These are phyloP conservation scores for Aspergillus nomiae DNA, from an alignment of 2,329 filamentous ascomycete genomes.

Conservation along the genomic window DNA sequence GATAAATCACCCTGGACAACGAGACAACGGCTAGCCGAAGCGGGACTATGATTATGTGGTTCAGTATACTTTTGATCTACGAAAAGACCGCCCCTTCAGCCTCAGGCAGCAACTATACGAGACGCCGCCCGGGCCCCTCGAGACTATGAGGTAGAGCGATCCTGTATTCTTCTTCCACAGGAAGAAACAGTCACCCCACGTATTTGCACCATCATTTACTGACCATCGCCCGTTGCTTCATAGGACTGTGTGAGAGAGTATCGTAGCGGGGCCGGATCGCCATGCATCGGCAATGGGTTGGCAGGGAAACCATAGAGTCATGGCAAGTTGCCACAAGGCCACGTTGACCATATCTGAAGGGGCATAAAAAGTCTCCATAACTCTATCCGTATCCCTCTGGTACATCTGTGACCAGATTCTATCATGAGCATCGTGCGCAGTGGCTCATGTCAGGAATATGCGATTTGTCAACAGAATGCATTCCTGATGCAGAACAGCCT, in stretches of 20 bases:
- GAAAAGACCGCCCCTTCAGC: too few species aligned
- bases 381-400: too few species aligned
- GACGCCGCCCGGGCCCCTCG: not conserved
- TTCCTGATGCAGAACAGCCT: too few species aligned
- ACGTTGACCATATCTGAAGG: fast-evolving
- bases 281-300: not conserved
- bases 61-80: not conserved
- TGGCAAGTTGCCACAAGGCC: not conserved
- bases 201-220: not conserved
- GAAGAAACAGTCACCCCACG: not conserved
- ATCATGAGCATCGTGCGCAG: too few species aligned
- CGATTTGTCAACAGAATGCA: too few species aligned
- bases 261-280: not conserved
- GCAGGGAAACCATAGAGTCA: not conserved
- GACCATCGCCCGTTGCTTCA: not conserved
- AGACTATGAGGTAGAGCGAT: not conserved
- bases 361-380: not conserved
- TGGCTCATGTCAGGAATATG: too few species aligned
- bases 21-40: not conserved
- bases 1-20: not conserved
- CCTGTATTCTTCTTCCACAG: not conserved
- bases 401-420: too few species aligned
- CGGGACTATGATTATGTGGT: not conserved
- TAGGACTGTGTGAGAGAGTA: not conserved
- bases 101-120: not conserved